Evolutionary conservation across 1,139 yeast species (phyloP), one percentile per base, ranked within the genome.

Genomic region (Suhomyces anneliseae): DNA sequence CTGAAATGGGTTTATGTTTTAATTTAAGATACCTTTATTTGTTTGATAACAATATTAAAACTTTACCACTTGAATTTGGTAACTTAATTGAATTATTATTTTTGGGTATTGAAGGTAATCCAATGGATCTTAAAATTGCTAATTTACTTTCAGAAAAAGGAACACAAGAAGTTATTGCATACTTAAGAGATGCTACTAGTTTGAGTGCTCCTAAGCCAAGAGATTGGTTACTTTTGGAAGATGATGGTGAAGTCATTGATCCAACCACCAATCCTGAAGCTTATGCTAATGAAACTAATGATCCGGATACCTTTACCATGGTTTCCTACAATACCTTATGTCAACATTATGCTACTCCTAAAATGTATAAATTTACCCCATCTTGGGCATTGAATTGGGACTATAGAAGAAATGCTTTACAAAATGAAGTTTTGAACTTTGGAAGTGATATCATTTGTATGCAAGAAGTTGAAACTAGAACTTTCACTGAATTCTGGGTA

Each of bases 381-480:
- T 83, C 96, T 2, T 93, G 99, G 99, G 99, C 98, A 7, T 78
- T 93, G 53, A 82, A 84, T 45, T 92, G 98, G 98, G 87, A 87
- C n/a, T 90, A 86, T 68, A 85, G 99, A 68, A 82, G 86, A 61
- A 83, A 85, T 49, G 74, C 81, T 43, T 77, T 93, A 54, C 81
- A 84, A 52, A 83, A 85, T 55, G 96, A 93, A 65, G 78, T 93
- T 14, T 62, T 83, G 44, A 72, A 75, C 14, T 79, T 75, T 56
- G 78, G 80, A 49, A 77, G 92, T 29, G 98, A 93, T 65, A 74
- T 95, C 39, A 70, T 93, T 32, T 92, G 98, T 72, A 74, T 93
- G 71, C 99, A 93, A 74, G 99, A 93, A 69, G 97, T 93, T 40
- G 98, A 93, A 68, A 85, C 93, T 1, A 81, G 82, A 53, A 85